A percentile compares a stretch with the other conserved stretches of the same genome.
Conservation (phyloP, 192 early-diverging fungal species). For the Tieghemiomyces parasiticus region DNA sequence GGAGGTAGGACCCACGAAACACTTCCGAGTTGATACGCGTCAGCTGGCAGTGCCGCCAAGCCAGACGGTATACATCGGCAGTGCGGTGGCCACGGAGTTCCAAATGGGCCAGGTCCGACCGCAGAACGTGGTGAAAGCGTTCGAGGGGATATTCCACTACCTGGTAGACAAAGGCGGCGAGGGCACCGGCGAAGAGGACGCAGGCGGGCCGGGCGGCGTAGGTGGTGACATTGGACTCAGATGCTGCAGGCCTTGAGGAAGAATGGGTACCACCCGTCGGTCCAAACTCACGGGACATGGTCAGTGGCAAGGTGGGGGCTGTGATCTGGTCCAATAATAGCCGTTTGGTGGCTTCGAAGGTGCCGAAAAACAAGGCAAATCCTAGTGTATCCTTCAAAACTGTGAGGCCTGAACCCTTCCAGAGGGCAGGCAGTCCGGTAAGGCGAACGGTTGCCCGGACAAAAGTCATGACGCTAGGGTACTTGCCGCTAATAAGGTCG, state of each 20-base stretch:
- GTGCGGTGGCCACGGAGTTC: constrained; percentile 21
- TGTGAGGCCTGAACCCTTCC: constrained; percentile 24
- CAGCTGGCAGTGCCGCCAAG: constrained; percentile 35
- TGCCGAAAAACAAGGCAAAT: constrained; percentile 60
- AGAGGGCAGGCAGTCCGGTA: constrained; percentile 17
- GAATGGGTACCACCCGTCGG: not conserved
- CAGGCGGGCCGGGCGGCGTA: constrained; percentile 29
- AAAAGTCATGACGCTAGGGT: constrained; percentile 49
- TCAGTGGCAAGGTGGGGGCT: too few relatives aligned
- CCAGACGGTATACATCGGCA: constrained; percentile 28
- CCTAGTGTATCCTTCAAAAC: constrained; percentile 46
- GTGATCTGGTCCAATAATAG: constrained; percentile 50
- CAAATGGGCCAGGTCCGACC: constrained; percentile 41
- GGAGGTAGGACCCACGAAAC: constrained; percentile 25
- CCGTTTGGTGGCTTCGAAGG: constrained; percentile 61
- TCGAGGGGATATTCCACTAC: constrained; percentile 53
- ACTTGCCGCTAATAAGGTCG: constrained; percentile 52
- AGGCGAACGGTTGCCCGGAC: constrained; percentile 31
- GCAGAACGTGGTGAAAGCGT: constrained; percentile 46
- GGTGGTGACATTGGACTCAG: not conserved
- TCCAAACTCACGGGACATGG: constrained; percentile 23
- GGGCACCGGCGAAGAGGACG: constrained; percentile 36
- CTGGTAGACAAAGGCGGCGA: constrained; percentile 55
- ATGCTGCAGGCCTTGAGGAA: not conserved
- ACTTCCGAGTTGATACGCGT: constrained; percentile 17